Evolutionary conservation across 495 filamentous ascomycete species (phyloP).

Genomic region (Xylaria curta): DNA sequence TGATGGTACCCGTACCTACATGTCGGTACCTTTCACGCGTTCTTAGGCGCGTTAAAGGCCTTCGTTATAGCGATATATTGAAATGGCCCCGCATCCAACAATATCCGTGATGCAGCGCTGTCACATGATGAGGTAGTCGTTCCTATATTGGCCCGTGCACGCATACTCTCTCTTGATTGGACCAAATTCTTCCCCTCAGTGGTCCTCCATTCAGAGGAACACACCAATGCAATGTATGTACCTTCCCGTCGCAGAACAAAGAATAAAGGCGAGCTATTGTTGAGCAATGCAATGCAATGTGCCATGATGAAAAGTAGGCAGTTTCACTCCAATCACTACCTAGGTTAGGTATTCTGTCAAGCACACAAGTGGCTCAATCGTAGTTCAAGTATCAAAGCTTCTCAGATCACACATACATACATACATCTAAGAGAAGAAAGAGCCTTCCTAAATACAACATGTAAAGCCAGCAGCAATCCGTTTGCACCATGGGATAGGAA

Average conservation of each 20-base stretch:
- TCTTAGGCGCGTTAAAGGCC: constrained; percentile 26
- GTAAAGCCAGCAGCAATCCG: background rate
- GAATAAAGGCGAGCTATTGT: background rate
- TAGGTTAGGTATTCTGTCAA: too few species aligned
- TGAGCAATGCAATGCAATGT: background rate
- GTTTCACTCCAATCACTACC: background rate
- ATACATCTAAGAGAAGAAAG: background rate
- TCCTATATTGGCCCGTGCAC: constrained; percentile 17
- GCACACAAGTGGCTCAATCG: background rate
- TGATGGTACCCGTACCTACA: background rate
- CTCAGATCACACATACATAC: background rate
- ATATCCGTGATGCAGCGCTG: constrained; percentile 22
- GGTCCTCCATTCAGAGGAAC: too few species aligned
- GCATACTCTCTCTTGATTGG: background rate
- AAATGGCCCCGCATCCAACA: constrained; percentile 1
- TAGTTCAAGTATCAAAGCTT: background rate
- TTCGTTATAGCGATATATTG: constrained; percentile 19
- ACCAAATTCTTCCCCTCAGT: background rate
- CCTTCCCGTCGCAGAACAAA: too few species aligned
- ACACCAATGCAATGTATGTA: too few species aligned
- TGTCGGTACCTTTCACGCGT: constrained; percentile 23
- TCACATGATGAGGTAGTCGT: constrained; percentile 36
- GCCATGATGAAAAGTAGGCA: background rate
- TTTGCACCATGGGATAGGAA: background rate
- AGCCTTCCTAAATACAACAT: background rate